Evolutionary conservation across 2,329 filamentous ascomycete species (phyloP), one percentile per base, ranked within the genome.

Genomic region (Ophiostoma sp.): DNA sequence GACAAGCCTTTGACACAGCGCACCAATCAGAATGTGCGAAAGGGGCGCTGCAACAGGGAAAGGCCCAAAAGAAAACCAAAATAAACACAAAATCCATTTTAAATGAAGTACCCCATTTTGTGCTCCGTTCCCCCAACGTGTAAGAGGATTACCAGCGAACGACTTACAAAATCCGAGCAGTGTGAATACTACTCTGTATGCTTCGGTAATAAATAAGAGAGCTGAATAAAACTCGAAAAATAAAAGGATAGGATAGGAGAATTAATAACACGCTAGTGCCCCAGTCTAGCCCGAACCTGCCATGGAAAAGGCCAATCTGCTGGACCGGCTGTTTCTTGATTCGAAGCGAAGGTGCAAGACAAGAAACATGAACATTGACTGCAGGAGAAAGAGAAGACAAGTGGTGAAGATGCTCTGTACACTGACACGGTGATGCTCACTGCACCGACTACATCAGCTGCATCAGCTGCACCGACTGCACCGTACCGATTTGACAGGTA

Each of bases 241-340:
- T 27, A 27, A 27, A 27, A 27, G 27, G 9, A 60, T 60, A 60
- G 27, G 40, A 14, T 38, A 58, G n/a, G 14, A 40, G 40, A 40
- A 41, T 18, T 11, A 44, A 42, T 40, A 65, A 41, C n/a, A 27
- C 49, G 58, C 67, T 72, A 66, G 69, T 64, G 69, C 9, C 38
- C 27, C 41, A 42, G 41, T 36, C 65, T 38, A 41, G 41, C 68
- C 62, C 36, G 47, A 67, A 60, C 67, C 65, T 69, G 58, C 58
- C 27, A 41, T 62, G 58, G 58, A 62, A 62, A 60, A 62, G 40
- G 58, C 58, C 58, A 62, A 62, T 62, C 40, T 62, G 58, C 58
- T 62, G 58, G 58, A n/a, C 58, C 38, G n/a, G n/a, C 58, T 62
- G 58, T 41, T 62, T 38, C 58, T 62, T 62, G 36, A 38, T 55